phyloP scores from a whole-genome alignment of 192 early-diverging fungal genomes.

The Coemansia aciculifera region DNA sequence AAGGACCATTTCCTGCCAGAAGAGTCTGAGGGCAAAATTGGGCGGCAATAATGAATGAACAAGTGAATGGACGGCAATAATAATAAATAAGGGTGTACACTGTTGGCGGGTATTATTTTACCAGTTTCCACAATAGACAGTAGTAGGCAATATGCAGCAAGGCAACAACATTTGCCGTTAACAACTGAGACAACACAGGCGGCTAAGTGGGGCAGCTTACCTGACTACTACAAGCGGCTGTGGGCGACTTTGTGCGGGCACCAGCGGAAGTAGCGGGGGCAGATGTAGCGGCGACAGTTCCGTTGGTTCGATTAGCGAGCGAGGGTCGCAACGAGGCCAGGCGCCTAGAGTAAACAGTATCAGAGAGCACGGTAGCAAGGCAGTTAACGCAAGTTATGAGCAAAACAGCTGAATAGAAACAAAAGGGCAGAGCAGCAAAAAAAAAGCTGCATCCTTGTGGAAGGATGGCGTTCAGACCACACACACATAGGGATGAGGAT shows the following conservation, averaged over 20 bases:
- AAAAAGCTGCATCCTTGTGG: conserved; percentile 1
- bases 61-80: background rate
- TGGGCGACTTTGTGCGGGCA: conserved; percentile 1
- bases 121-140: background rate
- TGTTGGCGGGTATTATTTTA: background rate
- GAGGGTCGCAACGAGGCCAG: conserved; percentile 11
- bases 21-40: background rate
- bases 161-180: background rate
- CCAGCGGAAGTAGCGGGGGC: background rate
- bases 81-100: background rate
- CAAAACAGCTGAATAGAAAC: background rate
- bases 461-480: background rate
- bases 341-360: conserved; percentile 12
- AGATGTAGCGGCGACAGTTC: background rate
- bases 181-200: background rate
- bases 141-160: background rate
- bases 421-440: conserved; percentile 7
- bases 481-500: background rate
- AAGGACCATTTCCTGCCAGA: background rate
- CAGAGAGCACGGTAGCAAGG: background rate
- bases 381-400: conserved; percentile 2
- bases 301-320: conserved; percentile 1
- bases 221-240: background rate
- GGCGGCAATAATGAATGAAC: conserved; percentile 3
- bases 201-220: background rate